Evolutionary conservation across 192 early-diverging fungal genomes (phyloP), one percentile per base, ranked within the genome.

Genomic region (Entophlyctis luteolus): DNA sequence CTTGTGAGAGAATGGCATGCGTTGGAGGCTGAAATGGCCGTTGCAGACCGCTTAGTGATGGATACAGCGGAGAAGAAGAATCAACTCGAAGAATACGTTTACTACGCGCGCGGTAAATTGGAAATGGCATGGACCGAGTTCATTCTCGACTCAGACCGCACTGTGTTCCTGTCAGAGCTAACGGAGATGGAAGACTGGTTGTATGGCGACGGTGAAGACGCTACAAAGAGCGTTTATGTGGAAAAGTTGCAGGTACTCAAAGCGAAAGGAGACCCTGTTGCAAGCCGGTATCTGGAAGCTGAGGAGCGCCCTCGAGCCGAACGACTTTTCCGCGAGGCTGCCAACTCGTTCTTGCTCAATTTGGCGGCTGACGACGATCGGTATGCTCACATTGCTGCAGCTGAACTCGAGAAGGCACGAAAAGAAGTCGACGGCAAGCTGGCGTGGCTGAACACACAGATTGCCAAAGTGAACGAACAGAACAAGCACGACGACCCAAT

Each of bases 41-140:
- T 87, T 16, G 65, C 82, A 53, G 94, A 98, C 79, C 88, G 88
- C 70, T 87, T 98, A 55, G 91, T 98, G 32, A 81, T 87, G 50
- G 94, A 94, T 59, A 98, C 96, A 20, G 94, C 95, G 74, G 84
- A 91, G 59, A 87, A 86, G 75, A 92, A 93, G 79, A 98, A 98
- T 79, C 84, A 88, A 45, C 87, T 98, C 52, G 96, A 98, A 78
- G 96, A 98, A 82, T 98, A 98, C 81, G 91, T 96, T 28, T 98
- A 98, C 77, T 91, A 97, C 29, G 91, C 89, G 58, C 90, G 96
- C 49, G 78, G 79, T 73, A 94, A 96, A 88, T 73, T 94, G 31
- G 89, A 91, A 53, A 76, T 79, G 65, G 79, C 86, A 29, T 92
- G 87, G 80, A 70, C 75, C 48, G 86, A 87, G 3, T 98, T 84